A percentile compares a stretch with the other conserved stretches of the same genome.
phyloP scores from a whole-genome alignment of 163 green algal species.

The Chlamydomonas reinhardtii region DNA sequence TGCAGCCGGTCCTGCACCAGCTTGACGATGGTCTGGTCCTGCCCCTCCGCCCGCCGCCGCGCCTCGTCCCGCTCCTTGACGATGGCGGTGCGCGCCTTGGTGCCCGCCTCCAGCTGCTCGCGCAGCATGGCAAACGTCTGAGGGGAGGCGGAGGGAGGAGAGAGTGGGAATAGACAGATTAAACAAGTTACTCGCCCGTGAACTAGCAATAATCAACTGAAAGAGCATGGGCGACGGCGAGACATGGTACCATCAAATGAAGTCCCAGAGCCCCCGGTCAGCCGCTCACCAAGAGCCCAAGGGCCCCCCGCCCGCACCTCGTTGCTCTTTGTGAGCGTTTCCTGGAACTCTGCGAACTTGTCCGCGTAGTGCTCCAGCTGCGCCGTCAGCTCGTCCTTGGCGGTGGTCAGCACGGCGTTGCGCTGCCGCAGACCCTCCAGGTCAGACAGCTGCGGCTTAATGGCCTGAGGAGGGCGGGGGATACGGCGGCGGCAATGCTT shows the following conservation, averaged over 20 bases:
- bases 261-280: no score
- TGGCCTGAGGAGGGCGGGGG: background rate
- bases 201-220: no score
- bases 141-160: background rate
- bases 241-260: no score
- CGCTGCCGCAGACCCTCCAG: conserved; percentile 37
- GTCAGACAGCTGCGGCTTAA: conserved; percentile 40
- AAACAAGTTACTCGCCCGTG: no score
- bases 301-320: conserved; percentile 36
- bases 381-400: conserved; percentile 50
- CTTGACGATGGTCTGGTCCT: conserved; percentile 44
- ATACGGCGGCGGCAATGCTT: no score
- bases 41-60: conserved; percentile 24
- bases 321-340: conserved; percentile 55
- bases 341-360: conserved; percentile 55
- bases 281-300: no score
- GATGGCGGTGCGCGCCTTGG: conserved; percentile 45
- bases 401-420: conserved; percentile 36
- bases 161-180: background rate
- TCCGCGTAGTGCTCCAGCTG: conserved; percentile 55
- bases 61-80: conserved; percentile 49
- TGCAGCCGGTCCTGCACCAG: conserved; percentile 41
- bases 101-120: conserved; percentile 42
- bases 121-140: conserved; percentile 53
- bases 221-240: no score